A percentile compares a stretch with the other conserved stretches of the same genome.
Evolutionary conservation across 345 rosid species (phyloP).

Genomic region (Mallotus nudiflorus): DNA sequence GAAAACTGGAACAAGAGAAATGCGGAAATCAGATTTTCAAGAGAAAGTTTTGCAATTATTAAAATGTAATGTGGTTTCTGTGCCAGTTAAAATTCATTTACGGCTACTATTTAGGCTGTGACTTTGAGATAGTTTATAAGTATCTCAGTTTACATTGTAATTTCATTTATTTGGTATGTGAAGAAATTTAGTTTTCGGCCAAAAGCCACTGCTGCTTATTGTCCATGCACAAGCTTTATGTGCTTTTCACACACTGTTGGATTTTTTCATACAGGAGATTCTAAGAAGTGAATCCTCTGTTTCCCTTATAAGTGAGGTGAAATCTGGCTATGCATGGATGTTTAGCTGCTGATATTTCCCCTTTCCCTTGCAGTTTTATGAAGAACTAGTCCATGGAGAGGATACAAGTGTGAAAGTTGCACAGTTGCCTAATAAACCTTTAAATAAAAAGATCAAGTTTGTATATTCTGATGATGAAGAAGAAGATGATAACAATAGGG

Average conservation of each 20-base stretch:
- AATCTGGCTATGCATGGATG: neutral
- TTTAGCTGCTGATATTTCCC: neutral
- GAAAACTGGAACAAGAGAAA: too few relatives aligned
- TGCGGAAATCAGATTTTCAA: too few relatives aligned
- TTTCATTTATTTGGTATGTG: neutral
- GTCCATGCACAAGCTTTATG: neutral
- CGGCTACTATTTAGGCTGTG: neutral
- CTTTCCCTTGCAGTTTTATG: conserved; percentile 59
- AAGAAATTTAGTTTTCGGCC: neutral
- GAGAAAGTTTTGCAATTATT: too few relatives aligned
- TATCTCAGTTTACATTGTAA: neutral
- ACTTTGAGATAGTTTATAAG: neutral
- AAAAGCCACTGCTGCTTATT: neutral
- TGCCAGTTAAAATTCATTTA: neutral
- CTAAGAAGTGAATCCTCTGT: neutral
- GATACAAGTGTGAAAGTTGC: conserved; percentile 35
- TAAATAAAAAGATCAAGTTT: conserved; percentile 78
- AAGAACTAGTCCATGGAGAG: conserved; percentile 67
- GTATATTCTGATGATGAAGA: conserved; percentile 61
- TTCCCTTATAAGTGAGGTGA: neutral
- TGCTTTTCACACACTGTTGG: neutral
- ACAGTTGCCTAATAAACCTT: conserved; percentile 49
- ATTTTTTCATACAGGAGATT: neutral
- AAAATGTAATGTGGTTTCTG: too few relatives aligned
- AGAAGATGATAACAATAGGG: conserved; percentile 32